These are phyloP conservation scores for Microbotryomycetes sp. DNA, from an alignment of 1,284 basidiomycete genomes.

Conservation along the genomic window DNA sequence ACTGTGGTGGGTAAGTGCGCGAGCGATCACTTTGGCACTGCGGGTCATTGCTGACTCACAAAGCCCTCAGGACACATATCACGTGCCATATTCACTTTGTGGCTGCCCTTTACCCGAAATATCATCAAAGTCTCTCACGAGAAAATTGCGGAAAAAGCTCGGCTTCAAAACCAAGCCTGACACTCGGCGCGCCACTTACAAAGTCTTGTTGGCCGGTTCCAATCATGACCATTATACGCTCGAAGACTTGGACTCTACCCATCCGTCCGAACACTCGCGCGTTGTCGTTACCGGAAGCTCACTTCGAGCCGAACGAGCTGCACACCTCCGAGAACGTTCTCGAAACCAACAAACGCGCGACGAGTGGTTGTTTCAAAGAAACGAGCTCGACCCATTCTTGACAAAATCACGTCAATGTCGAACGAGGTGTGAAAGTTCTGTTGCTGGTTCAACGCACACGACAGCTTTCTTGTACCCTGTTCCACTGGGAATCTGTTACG, in stretches of 20 bases:
- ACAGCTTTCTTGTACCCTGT: not conserved
- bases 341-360: not conserved
- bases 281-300: constrained; percentile 37
- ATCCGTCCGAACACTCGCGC: constrained; percentile 34
- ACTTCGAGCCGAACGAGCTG: not conserved
- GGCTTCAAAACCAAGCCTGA: constrained; percentile 7
- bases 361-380: not conserved
- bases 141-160: not conserved
- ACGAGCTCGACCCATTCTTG: not conserved
- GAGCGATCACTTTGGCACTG: not conserved
- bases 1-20: constrained; percentile 27
- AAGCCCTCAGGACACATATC: constrained; percentile 23
- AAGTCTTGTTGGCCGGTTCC: not conserved
- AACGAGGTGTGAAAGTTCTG: not conserved
- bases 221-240: not conserved
- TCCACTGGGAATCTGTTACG: not conserved
- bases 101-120: constrained; percentile 28
- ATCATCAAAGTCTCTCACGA: constrained; percentile 4
- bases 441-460: not conserved
- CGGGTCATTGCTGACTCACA: not conserved
- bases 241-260: constrained; percentile 32
- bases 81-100: constrained; percentile 35
- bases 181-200: not conserved
- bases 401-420: not conserved
- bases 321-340: not conserved